Percentiles rank a stretch among this genome's conserved stretches.
Conservation (phyloP, 2,329 filamentous ascomycete genomes). For the Teratosphaeria pseudoeucalypti region DNA sequence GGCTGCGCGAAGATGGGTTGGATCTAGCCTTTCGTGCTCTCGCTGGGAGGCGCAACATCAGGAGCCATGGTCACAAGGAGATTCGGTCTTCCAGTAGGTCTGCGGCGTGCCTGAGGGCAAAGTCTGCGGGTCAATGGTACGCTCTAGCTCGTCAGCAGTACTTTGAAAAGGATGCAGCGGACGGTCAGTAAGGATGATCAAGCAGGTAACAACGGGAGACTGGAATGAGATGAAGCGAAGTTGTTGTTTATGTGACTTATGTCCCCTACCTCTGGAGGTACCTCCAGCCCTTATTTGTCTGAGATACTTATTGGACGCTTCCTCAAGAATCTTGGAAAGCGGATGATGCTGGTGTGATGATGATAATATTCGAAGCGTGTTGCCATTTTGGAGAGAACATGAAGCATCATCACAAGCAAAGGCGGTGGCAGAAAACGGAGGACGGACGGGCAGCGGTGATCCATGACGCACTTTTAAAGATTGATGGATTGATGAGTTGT, state of each 20-base stretch:
- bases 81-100: not conserved
- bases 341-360: not conserved
- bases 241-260: not conserved
- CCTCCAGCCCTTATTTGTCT: not conserved
- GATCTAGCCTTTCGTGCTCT: not conserved
- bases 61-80: not conserved
- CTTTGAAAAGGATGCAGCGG: not conserved
- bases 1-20: not conserved
- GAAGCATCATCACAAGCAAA: too few species aligned
- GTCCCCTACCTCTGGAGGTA: not conserved
- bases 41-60: not conserved
- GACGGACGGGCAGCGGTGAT: not conserved
- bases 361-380: not conserved
- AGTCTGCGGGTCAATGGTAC: not conserved
- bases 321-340: not conserved
- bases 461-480: not conserved
- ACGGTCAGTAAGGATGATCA: not conserved
- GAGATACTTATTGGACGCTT: not conserved
- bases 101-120: too few species aligned
- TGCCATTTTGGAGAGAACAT: not conserved
- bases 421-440: not conserved
- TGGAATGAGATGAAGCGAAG: not conserved
- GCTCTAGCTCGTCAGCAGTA: not conserved
- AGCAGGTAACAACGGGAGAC: not conserved
- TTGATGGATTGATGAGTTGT: too few species aligned